phyloP scores from a whole-genome alignment of 257 asterid species.

The Gardenia jasminoides region DNA sequence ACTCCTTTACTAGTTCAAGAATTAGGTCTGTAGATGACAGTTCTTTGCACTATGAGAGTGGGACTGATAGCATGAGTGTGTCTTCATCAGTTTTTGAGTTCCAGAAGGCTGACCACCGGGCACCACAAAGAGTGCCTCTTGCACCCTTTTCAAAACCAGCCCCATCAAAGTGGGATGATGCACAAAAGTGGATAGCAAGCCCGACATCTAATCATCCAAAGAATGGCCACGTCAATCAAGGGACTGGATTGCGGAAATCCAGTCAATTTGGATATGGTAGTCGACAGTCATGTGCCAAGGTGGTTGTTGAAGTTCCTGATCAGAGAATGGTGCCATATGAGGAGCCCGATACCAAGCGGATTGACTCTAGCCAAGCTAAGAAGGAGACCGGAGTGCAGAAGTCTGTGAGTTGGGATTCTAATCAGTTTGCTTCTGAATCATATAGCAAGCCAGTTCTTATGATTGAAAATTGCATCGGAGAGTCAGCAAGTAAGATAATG shows the following conservation, averaged over 20 bases:
- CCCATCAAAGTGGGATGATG: constrained; percentile 50
- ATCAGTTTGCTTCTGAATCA: constrained; percentile 29
- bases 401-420: constrained; percentile 38
- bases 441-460: constrained; percentile 29
- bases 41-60: constrained; percentile 29
- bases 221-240: constrained; percentile 28
- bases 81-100: constrained; percentile 37
- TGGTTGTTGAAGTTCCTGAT: constrained; percentile 38
- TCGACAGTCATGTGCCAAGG: constrained; percentile 26
- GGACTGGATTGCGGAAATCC: constrained; percentile 31
- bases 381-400: constrained; percentile 33
- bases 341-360: constrained; percentile 41
- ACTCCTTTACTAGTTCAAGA: constrained; percentile 24
- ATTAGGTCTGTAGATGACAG: constrained; percentile 27
- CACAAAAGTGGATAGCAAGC: constrained; percentile 48
- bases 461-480: constrained; percentile 31
- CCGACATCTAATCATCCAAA: constrained; percentile 31
- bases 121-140: constrained; percentile 32
- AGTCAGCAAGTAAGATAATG: constrained; percentile 36
- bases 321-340: constrained; percentile 27
- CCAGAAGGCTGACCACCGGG: constrained; percentile 32
- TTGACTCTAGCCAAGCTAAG: constrained; percentile 34
- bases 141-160: constrained; percentile 39
- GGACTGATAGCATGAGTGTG: constrained; percentile 22
- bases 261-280: constrained; percentile 28